Conservation (phyloP, 2,329 filamentous ascomycete species). For the Magnaporthales sp. region DNA sequence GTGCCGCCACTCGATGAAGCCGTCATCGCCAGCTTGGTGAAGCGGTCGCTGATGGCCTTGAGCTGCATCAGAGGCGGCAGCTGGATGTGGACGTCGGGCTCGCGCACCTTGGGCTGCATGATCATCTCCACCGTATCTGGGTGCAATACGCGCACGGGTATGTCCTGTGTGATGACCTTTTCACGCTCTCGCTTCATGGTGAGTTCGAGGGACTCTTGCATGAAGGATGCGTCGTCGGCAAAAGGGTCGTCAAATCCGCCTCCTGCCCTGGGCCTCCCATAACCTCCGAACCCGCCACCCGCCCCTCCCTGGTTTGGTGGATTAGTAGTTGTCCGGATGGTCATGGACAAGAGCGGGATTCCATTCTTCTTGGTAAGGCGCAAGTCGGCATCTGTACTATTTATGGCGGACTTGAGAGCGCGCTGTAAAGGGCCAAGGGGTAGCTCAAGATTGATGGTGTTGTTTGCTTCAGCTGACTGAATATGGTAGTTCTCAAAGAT, state of each 20-base stretch:
- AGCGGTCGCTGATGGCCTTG: slow-evolving; percentile 90
- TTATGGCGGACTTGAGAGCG: slow-evolving; percentile 81
- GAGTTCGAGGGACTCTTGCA: slow-evolving; percentile 42
- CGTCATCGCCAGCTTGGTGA: slow-evolving; percentile 71
- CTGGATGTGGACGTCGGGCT: slow-evolving; percentile 90
- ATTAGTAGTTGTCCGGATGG: slow-evolving; percentile 70
- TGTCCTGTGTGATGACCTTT: slow-evolving; percentile 88
- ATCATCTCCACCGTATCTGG: slow-evolving; percentile 81
- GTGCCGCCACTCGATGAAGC: slow-evolving; percentile 15
- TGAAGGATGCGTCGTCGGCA: slow-evolving; percentile 34
- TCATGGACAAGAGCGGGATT: slow-evolving; percentile 79
- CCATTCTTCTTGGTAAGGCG: slow-evolving; percentile 90
- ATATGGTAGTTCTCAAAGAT: slow-evolving; percentile 83
- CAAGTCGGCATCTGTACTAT: slow-evolving; percentile 73
- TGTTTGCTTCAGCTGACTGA: slow-evolving; percentile 71
- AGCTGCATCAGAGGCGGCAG: slow-evolving; percentile 80
- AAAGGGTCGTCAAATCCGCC: slow-evolving; percentile 26
- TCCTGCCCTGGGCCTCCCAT: slow-evolving; percentile 11
- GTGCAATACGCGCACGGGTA: slow-evolving; percentile 86
- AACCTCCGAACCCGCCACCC: slow-evolving; percentile 23
- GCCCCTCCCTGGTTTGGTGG: not conserved
- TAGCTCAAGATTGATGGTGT: slow-evolving; percentile 94
- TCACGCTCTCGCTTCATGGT: slow-evolving; percentile 64
- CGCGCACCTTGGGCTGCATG: slow-evolving; percentile 82
- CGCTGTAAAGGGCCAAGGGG: slow-evolving; percentile 81